A percentile compares a stretch with the other conserved stretches of the same genome.
These are phyloP conservation scores for Cyathus pygmaeus DNA, from an alignment of 1,284 basidiomycete species.

Conservation along the genomic window DNA sequence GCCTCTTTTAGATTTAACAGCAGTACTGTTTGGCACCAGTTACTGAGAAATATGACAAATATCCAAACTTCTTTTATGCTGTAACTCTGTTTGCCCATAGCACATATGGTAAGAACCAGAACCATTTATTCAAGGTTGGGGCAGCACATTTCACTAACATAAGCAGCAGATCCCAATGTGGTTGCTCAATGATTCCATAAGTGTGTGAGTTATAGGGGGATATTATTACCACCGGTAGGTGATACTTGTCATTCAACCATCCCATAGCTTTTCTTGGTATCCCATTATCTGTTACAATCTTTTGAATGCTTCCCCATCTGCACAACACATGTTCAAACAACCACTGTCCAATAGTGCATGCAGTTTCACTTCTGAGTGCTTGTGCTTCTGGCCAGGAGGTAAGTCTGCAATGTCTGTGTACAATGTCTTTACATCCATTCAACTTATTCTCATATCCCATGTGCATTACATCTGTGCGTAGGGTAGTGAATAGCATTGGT, in stretches of 20 bases:
- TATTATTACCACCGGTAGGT: constrained; percentile 25
- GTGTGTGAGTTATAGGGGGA: constrained; percentile 35
- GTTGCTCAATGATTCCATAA: constrained; percentile 34
- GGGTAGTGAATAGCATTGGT: background rate
- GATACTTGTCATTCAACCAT: constrained; percentile 21
- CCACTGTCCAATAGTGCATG: constrained; percentile 31
- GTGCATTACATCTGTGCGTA: constrained; percentile 8
- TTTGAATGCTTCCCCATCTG: constrained; percentile 36
- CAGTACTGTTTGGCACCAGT: too few relatives aligned
- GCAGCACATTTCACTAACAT: too few relatives aligned
- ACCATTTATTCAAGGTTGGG: too few relatives aligned
- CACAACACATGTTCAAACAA: constrained; percentile 44
- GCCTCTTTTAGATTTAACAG: too few relatives aligned
- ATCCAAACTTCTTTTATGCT: too few relatives aligned
- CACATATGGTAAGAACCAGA: too few relatives aligned
- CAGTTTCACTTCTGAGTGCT: constrained; percentile 26
- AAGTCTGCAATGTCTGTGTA: constrained; percentile 26
- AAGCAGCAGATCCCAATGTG: constrained; percentile 22
- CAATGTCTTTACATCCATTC: constrained; percentile 15
- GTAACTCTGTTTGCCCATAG: too few relatives aligned
- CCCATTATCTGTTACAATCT: constrained; percentile 48
- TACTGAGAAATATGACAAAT: too few relatives aligned
- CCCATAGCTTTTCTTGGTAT: constrained; percentile 14
- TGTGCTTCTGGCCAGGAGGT: constrained; percentile 35
- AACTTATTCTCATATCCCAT: constrained; percentile 14